Evolutionary conservation across 495 filamentous ascomycete genomes (phyloP), one percentile per base, ranked within the genome.

Genomic region (Penicillium mononematosum): DNA sequence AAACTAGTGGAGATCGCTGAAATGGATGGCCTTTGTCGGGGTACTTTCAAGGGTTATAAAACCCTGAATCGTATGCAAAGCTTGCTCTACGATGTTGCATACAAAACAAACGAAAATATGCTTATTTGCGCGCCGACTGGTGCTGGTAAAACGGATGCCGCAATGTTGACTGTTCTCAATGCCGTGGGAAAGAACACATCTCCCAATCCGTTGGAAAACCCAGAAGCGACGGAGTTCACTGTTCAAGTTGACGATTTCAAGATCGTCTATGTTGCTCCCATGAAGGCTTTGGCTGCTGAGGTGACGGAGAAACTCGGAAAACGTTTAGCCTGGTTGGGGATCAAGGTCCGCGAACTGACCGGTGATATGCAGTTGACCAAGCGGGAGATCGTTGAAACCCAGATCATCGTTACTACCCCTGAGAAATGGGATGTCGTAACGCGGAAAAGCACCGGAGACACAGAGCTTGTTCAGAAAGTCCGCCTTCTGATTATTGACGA

Each of bases 401-500:
- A 99, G 71, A 92, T 99, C 55, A 96, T 99, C 59, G 95, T 99
- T 16, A 99, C 94, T 0, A 99, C 94, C 10, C 94, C 94, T 48
- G 94, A 99, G 70, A 99, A 99, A 77, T 99, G 94, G 94, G 94
- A 99, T 74, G 93, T 98, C 12, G 88, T 98, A 32, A 99, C 94
- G 10, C 81, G 94, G 43, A 99, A 98, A 71, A 93, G 94, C 46
- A 96, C 91, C 1, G 94, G 94, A 3, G 94, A 99, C 67, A 98
- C 95, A 6, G 95, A 97, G 67, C 81, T 99, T 11, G 94, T 98
- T 4, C 94, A 98, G 64, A 98, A 99, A 64, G 94, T 99, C 11
- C 84, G 94, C 17, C 76, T 99, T 29, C 81, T 99, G 49, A 98
- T 99, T 60, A 96, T 99, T 65, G 94, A 99, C 71, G 94, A 99